Evolutionary conservation across 441 rosid species (phyloP).

Genomic region (Viola pubescens): DNA sequence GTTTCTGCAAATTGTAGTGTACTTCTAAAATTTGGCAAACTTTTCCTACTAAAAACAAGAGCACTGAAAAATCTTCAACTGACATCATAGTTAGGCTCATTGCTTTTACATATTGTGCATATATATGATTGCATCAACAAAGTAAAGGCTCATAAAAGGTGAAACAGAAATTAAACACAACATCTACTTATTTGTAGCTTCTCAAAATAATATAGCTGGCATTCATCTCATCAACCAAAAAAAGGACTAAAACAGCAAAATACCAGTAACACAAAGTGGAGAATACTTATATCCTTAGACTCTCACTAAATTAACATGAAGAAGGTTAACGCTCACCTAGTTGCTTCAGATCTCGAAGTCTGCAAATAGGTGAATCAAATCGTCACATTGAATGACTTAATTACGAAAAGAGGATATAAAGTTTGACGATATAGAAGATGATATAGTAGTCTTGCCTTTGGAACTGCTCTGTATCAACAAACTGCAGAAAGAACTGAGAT

Average conservation of each 20-base stretch:
- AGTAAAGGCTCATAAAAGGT: too few relatives aligned
- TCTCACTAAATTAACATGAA: background rate
- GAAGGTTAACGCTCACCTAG: constrained; percentile 36
- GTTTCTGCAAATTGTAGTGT: too few relatives aligned
- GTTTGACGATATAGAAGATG: background rate
- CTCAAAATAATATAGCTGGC: too few relatives aligned
- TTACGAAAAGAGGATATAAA: background rate
- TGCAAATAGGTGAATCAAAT: constrained; percentile 28
- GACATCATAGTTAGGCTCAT: too few relatives aligned
- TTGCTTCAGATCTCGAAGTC: constrained; percentile 76
- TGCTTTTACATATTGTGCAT: too few relatives aligned
- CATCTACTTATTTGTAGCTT: too few relatives aligned
- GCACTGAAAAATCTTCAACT: too few relatives aligned
- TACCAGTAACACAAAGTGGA: background rate
- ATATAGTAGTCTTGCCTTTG: constrained; percentile 50
- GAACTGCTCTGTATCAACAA: constrained; percentile 54
- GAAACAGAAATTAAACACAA: too few relatives aligned
- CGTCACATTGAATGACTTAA: constrained; percentile 9
- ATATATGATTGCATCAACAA: too few relatives aligned
- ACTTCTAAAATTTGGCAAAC: too few relatives aligned
- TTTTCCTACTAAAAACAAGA: too few relatives aligned
- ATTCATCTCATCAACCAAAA: too few relatives aligned
- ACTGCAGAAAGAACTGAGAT: constrained; percentile 32
- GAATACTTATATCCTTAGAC: background rate
- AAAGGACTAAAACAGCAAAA: background rate